A percentile compares a stretch with the other conserved stretches of the same genome.
These are phyloP conservation scores for Sporothrix sp. DNA, from an alignment of 2,329 filamentous ascomycete genomes.

Conservation along the genomic window DNA sequence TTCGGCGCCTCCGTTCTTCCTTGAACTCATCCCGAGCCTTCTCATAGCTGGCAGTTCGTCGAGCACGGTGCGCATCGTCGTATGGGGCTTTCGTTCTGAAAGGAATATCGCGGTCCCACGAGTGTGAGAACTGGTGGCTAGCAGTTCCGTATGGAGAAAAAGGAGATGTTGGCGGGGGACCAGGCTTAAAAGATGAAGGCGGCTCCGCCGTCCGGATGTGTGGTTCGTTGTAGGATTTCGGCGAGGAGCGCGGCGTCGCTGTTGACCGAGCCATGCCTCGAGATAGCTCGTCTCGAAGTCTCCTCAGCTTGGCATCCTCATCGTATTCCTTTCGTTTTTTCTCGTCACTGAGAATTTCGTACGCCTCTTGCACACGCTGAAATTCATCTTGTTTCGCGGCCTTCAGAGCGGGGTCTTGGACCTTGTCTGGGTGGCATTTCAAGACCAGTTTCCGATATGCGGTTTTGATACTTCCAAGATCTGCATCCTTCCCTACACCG, in stretches of 20 bases:
- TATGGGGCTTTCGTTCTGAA: conserved; percentile 29
- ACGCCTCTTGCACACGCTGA: conserved; percentile 84
- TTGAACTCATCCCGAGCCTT: conserved; percentile 20
- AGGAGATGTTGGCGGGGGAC: conserved; percentile 23
- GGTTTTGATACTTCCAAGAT: conserved; percentile 60
- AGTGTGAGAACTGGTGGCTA: conserved; percentile 31
- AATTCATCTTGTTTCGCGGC: conserved; percentile 77
- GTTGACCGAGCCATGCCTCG: conserved; percentile 36
- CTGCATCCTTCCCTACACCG: conserved; percentile 62
- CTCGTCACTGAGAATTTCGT: conserved; percentile 79
- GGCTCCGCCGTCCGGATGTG: conserved; percentile 45
- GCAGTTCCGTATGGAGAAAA: conserved; percentile 24
- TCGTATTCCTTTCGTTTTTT: conserved; percentile 66
- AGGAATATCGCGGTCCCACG: conserved; percentile 40
- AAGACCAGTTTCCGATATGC: conserved; percentile 80
- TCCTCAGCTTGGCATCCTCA: conserved; percentile 57
- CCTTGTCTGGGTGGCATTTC: conserved; percentile 86
- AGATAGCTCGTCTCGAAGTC: conserved; percentile 47
- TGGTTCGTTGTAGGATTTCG: conserved; percentile 28
- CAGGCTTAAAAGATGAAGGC: conserved; percentile 31
- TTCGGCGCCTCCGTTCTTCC: conserved; percentile 23
- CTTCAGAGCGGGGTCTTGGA: conserved; percentile 68
- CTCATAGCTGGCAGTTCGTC: conserved; percentile 39
- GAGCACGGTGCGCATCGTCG: conserved; percentile 33
- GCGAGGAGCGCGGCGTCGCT: conserved; percentile 32